Evolutionary conservation across 371 early-diverging fungal species (phyloP).

Genomic region (Entomophthora muscae): DNA sequence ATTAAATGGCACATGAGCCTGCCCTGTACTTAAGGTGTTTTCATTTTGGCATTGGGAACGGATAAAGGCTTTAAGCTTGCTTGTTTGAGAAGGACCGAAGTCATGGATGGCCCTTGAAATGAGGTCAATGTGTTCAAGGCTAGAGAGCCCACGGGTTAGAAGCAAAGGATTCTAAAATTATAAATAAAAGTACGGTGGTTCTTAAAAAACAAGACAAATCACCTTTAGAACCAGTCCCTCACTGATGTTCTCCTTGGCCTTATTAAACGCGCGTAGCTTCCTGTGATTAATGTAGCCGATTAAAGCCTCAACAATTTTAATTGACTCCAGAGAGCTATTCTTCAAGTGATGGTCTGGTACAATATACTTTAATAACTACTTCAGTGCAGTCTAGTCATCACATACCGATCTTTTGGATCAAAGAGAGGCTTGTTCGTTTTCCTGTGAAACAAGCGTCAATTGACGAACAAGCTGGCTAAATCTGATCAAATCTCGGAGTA

Average conservation of each 20-base stretch:
- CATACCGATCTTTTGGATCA: not conserved
- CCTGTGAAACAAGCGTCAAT: not conserved
- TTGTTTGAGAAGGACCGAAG: not conserved
- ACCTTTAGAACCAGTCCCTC: not conserved
- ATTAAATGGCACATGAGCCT: too few species aligned
- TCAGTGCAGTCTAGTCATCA: too few species aligned
- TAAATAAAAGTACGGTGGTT: not conserved
- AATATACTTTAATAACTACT: too few species aligned
- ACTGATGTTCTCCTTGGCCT: not conserved
- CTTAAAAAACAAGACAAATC: not conserved
- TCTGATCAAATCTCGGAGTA: not conserved
- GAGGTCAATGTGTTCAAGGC: not conserved
- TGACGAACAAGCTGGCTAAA: not conserved
- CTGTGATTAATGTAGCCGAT: not conserved
- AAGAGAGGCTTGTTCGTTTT: not conserved
- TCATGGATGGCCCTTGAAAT: not conserved
- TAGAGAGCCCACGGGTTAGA: not conserved
- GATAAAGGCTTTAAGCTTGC: not conserved
- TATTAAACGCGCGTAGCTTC: not conserved
- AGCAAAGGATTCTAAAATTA: not conserved
- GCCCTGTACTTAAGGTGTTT: too few species aligned
- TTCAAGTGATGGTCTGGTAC: not conserved
- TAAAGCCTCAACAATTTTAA: not conserved
- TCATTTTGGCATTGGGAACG: not conserved
- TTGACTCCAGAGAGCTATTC: not conserved